These are phyloP conservation scores for Cyclocybe cylindracea DNA, from an alignment of 768 basidiomycete species.

Conservation along the genomic window DNA sequence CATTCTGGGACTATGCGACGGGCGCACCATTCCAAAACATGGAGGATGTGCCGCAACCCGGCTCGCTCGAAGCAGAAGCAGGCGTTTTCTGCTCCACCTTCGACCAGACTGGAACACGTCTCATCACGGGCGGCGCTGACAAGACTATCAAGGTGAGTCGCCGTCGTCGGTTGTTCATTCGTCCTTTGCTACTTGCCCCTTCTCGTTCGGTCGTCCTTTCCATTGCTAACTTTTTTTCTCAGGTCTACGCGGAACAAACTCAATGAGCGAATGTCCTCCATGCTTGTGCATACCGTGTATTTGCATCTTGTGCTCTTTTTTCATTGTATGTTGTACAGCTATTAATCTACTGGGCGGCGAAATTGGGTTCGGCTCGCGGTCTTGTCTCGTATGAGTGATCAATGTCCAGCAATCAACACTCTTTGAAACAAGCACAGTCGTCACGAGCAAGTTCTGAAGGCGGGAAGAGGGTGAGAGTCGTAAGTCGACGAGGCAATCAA, in stretches of 20 bases:
- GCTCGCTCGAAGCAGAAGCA: slow-evolving; percentile 96
- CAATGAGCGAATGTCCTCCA: slow-evolving; percentile 32
- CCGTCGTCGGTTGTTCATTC: slow-evolving; percentile 4
- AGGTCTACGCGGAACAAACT: slow-evolving; percentile 74
- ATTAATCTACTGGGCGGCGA: too few species aligned
- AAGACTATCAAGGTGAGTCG: slow-evolving; percentile 92
- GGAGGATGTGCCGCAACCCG: slow-evolving; percentile 94
- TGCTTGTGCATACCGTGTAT: not conserved
- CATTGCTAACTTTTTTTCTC: not conserved
- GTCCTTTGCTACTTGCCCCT: not conserved
- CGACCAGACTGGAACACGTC: slow-evolving; percentile 89
- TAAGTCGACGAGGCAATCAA: too few species aligned
- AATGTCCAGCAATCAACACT: too few species aligned
- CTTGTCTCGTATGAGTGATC: too few species aligned
- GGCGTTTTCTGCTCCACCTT: slow-evolving; percentile 98
- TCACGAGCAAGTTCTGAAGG: too few species aligned
- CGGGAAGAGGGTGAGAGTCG: too few species aligned
- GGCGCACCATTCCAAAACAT: slow-evolving; percentile 94
- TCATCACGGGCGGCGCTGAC: slow-evolving; percentile 96
- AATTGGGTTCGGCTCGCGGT: too few species aligned
- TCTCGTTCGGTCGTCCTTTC: not conserved
- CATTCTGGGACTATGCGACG: slow-evolving; percentile 94
- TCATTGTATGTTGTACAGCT: not conserved
- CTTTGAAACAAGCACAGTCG: too few species aligned
- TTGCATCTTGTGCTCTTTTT: slow-evolving; percentile 11